Percentiles rank a stretch among this genome's conserved stretches.
Conservation (phyloP, 2,329 filamentous ascomycete species). For the Knufia petricola region DNA sequence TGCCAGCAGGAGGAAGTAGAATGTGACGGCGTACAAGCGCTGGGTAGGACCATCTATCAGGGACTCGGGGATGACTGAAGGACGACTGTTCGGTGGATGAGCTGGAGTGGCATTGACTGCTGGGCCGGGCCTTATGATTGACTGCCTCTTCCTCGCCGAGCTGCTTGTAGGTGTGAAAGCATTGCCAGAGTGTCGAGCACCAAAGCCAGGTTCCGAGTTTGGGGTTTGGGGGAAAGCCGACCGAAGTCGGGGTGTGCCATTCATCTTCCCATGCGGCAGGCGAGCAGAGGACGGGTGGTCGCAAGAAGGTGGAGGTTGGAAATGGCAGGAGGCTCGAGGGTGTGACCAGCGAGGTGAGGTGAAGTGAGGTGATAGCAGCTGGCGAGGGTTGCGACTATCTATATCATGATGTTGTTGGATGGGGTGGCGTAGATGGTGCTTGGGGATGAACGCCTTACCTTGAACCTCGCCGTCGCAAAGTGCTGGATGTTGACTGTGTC, state of each 20-base stretch:
- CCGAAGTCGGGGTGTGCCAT: constrained; percentile 69
- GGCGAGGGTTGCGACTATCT: no score
- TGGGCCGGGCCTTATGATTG: not conserved
- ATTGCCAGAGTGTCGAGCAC: constrained; percentile 11
- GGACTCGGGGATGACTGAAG: constrained; percentile 65
- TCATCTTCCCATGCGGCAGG: constrained; percentile 57
- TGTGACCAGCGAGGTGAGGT: no score
- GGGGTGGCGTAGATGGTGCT: no score
- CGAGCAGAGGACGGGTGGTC: not conserved
- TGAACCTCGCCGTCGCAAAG: no score
- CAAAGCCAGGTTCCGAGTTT: constrained; percentile 26
- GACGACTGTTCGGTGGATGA: constrained; percentile 30
- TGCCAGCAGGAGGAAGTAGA: constrained; percentile 65
- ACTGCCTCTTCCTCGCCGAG: constrained; percentile 15
- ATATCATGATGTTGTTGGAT: no score
- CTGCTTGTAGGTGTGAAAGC: constrained; percentile 13
- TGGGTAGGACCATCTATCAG: constrained; percentile 85
- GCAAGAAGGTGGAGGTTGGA: not conserved
- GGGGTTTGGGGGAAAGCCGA: constrained; percentile 75
- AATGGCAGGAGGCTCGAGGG: no score
- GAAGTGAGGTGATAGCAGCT: no score
- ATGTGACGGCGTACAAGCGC: constrained; percentile 71
- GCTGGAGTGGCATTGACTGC: not conserved
- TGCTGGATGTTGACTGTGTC: no score
- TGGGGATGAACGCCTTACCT: no score